A percentile compares a stretch with the other conserved stretches of the same genome.
Evolutionary conservation across 768 basidiomycete species (phyloP).

Genomic region (Steccherinum ochraceum): DNA sequence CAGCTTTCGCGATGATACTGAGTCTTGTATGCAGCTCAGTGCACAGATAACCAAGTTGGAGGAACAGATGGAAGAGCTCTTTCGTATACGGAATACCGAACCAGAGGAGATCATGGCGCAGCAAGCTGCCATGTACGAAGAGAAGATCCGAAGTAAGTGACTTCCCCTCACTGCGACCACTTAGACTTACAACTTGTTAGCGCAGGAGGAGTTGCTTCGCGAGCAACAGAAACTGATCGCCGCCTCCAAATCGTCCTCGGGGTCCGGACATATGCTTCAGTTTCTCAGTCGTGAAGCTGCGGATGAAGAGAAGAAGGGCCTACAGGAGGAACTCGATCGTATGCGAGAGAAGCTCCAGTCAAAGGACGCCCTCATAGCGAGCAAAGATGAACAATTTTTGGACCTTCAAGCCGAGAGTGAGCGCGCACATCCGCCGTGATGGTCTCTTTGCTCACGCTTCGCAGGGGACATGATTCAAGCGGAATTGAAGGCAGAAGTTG

Average conservation of each 20-base stretch:
- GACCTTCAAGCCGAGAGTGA: slow-evolving; percentile 40
- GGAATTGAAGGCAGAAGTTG: slow-evolving; percentile 48
- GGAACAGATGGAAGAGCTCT: slow-evolving; percentile 53
- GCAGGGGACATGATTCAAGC: slow-evolving; percentile 49
- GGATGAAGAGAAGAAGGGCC: slow-evolving; percentile 54
- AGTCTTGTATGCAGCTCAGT: slow-evolving; percentile 12
- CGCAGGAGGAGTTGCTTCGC: slow-evolving; percentile 48
- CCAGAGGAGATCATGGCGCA: slow-evolving; percentile 50
- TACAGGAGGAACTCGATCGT: slow-evolving; percentile 42
- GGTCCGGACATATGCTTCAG: slow-evolving; percentile 48
- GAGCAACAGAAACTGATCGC: slow-evolving; percentile 51
- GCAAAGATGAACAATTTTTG: slow-evolving; percentile 39
- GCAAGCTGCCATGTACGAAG: slow-evolving; percentile 44
- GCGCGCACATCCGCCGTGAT: too few relatives aligned
- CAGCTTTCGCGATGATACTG: not conserved
- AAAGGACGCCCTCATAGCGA: slow-evolving; percentile 33
- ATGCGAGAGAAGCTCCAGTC: slow-evolving; percentile 38
- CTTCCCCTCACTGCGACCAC: not conserved
- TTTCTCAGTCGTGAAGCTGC: slow-evolving; percentile 71
- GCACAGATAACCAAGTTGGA: slow-evolving; percentile 30
- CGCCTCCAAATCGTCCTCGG: slow-evolving; percentile 42
- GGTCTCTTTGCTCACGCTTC: too few relatives aligned
- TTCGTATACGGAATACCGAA: slow-evolving; percentile 56
- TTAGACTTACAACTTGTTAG: slow-evolving; percentile 27
- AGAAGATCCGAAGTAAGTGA: slow-evolving; percentile 42